These are phyloP conservation scores for Viridothelium virens DNA, from an alignment of 495 filamentous ascomycete genomes.

Conservation along the genomic window DNA sequence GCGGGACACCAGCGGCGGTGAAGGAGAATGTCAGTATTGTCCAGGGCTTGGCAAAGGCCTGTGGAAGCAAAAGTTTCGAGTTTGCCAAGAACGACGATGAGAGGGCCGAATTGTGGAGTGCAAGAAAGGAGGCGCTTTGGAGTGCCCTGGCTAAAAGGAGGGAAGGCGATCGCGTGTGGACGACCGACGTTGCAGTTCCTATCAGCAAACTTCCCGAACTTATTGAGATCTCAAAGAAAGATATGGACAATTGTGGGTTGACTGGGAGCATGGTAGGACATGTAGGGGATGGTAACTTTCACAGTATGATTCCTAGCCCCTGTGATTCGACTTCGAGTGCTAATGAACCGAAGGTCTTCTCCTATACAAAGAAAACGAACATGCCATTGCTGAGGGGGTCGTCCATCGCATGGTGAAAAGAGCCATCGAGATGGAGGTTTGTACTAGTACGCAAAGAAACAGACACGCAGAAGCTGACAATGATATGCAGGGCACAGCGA, in stretches of 20 bases:
- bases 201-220: conserved; percentile 64
- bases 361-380: conserved; percentile 60
- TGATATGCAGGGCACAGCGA: conserved; percentile 70
- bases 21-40: conserved; percentile 78
- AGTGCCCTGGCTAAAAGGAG: conserved; percentile 55
- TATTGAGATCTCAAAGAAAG: conserved; percentile 69
- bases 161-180: conserved; percentile 64
- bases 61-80: conserved; percentile 63
- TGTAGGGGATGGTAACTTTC: conserved; percentile 80
- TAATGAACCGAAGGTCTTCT: conserved; percentile 46
- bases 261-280: conserved; percentile 71
- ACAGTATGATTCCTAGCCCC: conserved; percentile 43
- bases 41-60: conserved; percentile 52
- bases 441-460: background rate
- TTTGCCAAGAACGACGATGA: conserved; percentile 66
- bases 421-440: conserved; percentile 64
- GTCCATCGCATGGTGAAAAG: conserved; percentile 80
- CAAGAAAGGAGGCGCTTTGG: conserved; percentile 63
- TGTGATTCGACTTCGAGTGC: background rate
- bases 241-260: conserved; percentile 58
- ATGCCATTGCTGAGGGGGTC: conserved; percentile 55
- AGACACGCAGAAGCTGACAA: background rate
- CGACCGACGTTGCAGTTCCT: conserved; percentile 75
- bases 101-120: conserved; percentile 73
- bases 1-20: conserved; percentile 63